Evolutionary conservation across 2,329 filamentous ascomycete genomes (phyloP), one percentile per base, ranked within the genome.

Genomic region (Proliferodiscus dingleyae): DNA sequence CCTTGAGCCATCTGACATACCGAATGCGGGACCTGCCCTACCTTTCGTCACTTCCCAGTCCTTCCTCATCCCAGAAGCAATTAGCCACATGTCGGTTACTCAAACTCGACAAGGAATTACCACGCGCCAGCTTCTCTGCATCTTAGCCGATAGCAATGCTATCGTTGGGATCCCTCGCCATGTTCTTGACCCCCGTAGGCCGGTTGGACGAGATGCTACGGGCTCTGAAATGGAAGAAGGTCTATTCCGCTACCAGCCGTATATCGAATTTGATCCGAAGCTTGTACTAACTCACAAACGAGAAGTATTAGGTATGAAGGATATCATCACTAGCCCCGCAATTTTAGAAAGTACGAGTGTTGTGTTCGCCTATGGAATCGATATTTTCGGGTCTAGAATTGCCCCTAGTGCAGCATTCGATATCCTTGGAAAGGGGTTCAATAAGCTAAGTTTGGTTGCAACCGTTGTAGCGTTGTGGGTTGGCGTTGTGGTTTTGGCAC

Each of bases 71-170:
- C 80, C 85, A 0, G 82, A 87, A 48, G 78, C 85, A n/a, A 82
- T 97, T 49, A 81, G 80, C 13, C 78, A 83, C 41, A 80, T 98
- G 62, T 76, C 87, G 1, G 87, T 95, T 13, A 93, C 90, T 0
- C 83, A 90, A 62, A 98, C 93, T 0, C 78, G 85, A 22, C 93
- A 98, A 70, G 93, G 93, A 23, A 95, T 98, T 61, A 87, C 88
- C 1, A 85, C 81, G 33, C 83, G 89, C 13, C 83, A 91, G 55
- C 72, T 98, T 2, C 75, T 98, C 10, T 89, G 85, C 37, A 86
- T 86, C 30, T 73, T 95, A 2, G 80, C 89, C 0, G 75, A 81
- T 24, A 77, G 81, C 1, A 83, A 87, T 61, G 77, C 85, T 29
- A 81, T 98, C 45, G 72, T 91, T 39, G 86, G 84, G 16, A 83